phyloP scores from a whole-genome alignment of 495 filamentous ascomycete species.

The Penicillium turbatum region DNA sequence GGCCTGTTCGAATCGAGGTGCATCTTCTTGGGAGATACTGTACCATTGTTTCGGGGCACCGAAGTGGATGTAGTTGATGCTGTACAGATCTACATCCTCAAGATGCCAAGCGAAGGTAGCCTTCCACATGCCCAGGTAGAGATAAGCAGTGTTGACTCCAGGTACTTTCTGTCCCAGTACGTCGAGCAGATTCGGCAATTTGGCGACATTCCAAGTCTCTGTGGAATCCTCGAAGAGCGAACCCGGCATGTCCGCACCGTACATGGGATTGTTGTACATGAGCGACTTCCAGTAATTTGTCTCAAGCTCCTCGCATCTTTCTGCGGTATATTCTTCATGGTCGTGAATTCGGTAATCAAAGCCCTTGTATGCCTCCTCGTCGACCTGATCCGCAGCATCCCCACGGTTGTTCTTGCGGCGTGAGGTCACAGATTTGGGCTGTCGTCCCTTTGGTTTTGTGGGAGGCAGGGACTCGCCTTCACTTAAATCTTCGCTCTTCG shows the following conservation, averaged over 20 bases:
- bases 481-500: slow-evolving; percentile 46
- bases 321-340: slow-evolving; percentile 76
- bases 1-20: slow-evolving; percentile 85
- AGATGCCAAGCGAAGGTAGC: slow-evolving; percentile 99
- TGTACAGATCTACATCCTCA: slow-evolving; percentile 97
- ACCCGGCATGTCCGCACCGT: slow-evolving; percentile 94
- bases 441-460: slow-evolving; percentile 46
- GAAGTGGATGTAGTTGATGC: slow-evolving; percentile 99
- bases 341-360: slow-evolving; percentile 86
- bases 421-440: slow-evolving; percentile 58
- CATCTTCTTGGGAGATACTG: slow-evolving; percentile 94
- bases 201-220: slow-evolving; percentile 89
- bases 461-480: slow-evolving; percentile 48
- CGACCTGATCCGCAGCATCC: slow-evolving; percentile 64
- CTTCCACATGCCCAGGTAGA: slow-evolving; percentile 99
- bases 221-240: slow-evolving; percentile 88
- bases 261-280: slow-evolving; percentile 89
- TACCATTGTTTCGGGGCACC: slow-evolving; percentile 99
- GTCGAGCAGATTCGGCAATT: slow-evolving; percentile 88
- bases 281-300: slow-evolving; percentile 92
- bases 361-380: slow-evolving; percentile 79
- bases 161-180: slow-evolving; percentile 92
- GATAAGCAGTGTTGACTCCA: slow-evolving; percentile 97
- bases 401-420: slow-evolving; percentile 77
- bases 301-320: slow-evolving; percentile 91